Conservation (phyloP, 768 basidiomycete species). For the Pleurotus eryngii region DNA sequence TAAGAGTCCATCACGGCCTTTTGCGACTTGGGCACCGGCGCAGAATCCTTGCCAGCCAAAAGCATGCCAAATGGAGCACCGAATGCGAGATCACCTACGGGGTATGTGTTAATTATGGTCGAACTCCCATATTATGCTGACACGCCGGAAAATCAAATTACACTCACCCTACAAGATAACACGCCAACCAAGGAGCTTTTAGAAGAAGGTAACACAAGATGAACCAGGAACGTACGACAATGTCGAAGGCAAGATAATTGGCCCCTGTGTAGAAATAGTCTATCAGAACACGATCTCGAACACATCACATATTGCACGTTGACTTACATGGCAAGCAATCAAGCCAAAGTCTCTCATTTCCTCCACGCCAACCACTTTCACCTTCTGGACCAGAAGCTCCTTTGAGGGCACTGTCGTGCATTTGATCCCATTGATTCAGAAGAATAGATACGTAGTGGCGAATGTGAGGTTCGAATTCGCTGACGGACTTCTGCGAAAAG, state of each 20-base stretch:
- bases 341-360: slow-evolving; percentile 64
- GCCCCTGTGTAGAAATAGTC: slow-evolving; percentile 32
- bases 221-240: slow-evolving; percentile 43
- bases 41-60: slow-evolving; percentile 65
- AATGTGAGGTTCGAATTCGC: slow-evolving; percentile 84
- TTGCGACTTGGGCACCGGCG: slow-evolving; percentile 60
- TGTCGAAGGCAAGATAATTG: slow-evolving; percentile 59
- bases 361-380: slow-evolving; percentile 63
- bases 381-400: slow-evolving; percentile 57
- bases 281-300: slow-evolving; percentile 6
- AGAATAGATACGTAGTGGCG: slow-evolving; percentile 55
- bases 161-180: not conserved
- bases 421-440: slow-evolving; percentile 71
- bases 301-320: not conserved
- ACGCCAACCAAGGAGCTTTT: not conserved
- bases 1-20: slow-evolving; percentile 53
- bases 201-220: not conserved
- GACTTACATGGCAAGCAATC: slow-evolving; percentile 70
- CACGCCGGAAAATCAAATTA: not conserved
- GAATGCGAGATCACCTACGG: slow-evolving; percentile 64
- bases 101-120: not conserved
- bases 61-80: slow-evolving; percentile 91
- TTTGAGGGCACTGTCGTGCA: slow-evolving; percentile 53
- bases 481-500: slow-evolving; percentile 79
- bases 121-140: not conserved